phyloP scores from a whole-genome alignment of 192 early-diverging fungal species.

The Dissophora ornata region DNA sequence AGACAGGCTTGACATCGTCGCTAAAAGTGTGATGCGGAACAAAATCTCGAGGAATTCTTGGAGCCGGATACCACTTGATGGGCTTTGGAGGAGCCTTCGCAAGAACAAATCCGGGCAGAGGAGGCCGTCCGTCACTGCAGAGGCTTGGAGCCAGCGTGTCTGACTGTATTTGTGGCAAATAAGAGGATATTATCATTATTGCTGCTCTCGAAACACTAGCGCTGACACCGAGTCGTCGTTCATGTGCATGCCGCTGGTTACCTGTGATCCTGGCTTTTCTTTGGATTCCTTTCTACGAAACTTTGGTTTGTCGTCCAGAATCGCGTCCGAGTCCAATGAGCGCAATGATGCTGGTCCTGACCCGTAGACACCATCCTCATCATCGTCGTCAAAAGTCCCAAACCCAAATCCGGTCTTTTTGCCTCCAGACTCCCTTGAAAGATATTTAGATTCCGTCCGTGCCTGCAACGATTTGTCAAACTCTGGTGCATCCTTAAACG shows the following conservation, averaged over 20 bases:
- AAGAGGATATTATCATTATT: not conserved
- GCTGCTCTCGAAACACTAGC: too few species aligned
- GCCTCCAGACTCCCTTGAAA: constrained; percentile 2
- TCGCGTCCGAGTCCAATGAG: constrained; percentile 10
- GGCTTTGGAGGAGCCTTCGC: constrained; percentile 44
- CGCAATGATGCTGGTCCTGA: constrained; percentile 11
- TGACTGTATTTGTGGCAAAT: not conserved
- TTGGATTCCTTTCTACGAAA: constrained; percentile 23
- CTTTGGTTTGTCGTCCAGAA: constrained; percentile 8
- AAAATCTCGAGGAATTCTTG: constrained; percentile 35
- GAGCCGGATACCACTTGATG: constrained; percentile 58
- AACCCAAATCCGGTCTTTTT: constrained; percentile 63
- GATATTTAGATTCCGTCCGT: constrained; percentile 36
- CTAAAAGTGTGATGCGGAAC: constrained; percentile 23
- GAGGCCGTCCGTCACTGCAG: constrained; percentile 65
- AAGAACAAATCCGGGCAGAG: constrained; percentile 66
- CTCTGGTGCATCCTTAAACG: constrained; percentile 73
- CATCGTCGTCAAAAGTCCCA: constrained; percentile 76
- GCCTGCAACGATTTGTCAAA: constrained; percentile 45
- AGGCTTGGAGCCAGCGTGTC: not conserved
- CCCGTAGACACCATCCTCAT: constrained; percentile 57
- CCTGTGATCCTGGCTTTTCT: constrained; percentile 35
- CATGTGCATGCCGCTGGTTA: not conserved
- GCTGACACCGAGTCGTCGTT: too few species aligned
- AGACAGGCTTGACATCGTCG: constrained; percentile 7